Evolutionary conservation across 331 rosid species (phyloP).

Genomic region (Malus hybrid): DNA sequence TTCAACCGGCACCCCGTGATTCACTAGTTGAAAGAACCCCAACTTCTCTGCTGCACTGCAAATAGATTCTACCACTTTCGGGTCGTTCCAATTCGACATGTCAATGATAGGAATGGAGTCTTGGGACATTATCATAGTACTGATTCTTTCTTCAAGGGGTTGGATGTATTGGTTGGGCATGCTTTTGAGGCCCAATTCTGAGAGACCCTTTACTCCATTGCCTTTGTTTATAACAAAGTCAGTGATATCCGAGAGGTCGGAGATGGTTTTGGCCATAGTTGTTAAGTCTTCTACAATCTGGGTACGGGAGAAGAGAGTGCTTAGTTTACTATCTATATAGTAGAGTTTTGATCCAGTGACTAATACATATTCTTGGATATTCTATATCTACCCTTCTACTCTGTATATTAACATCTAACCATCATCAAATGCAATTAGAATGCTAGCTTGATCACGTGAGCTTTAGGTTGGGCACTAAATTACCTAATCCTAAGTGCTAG

Average conservation of each 20-base stretch:
- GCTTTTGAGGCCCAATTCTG: slow-evolving; percentile 33
- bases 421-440: too few relatives aligned
- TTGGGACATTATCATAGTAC: background rate
- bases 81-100: slow-evolving; percentile 31
- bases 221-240: slow-evolving; percentile 36
- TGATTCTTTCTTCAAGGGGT: slow-evolving; percentile 29
- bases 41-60: slow-evolving; percentile 52
- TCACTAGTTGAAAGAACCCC: slow-evolving; percentile 49
- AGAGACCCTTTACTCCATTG: slow-evolving; percentile 48
- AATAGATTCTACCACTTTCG: slow-evolving; percentile 19
- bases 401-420: too few relatives aligned
- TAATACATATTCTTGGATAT: too few relatives aligned
- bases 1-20: slow-evolving; percentile 49
- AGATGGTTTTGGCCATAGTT: slow-evolving; percentile 8
- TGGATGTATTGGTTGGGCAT: slow-evolving; percentile 41
- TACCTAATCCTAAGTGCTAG: too few relatives aligned
- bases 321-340: too few relatives aligned
- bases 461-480: too few relatives aligned
- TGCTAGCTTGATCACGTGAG: too few relatives aligned
- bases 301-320: too few relatives aligned
- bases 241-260: slow-evolving; percentile 6
- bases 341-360: too few relatives aligned
- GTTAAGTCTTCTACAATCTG: too few relatives aligned
- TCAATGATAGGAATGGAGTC: slow-evolving; percentile 49
- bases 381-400: too few relatives aligned